Evolutionary conservation across 805 yeast genomes (phyloP), one percentile per base, ranked within the genome.

Genomic region (Candida suzukii): DNA sequence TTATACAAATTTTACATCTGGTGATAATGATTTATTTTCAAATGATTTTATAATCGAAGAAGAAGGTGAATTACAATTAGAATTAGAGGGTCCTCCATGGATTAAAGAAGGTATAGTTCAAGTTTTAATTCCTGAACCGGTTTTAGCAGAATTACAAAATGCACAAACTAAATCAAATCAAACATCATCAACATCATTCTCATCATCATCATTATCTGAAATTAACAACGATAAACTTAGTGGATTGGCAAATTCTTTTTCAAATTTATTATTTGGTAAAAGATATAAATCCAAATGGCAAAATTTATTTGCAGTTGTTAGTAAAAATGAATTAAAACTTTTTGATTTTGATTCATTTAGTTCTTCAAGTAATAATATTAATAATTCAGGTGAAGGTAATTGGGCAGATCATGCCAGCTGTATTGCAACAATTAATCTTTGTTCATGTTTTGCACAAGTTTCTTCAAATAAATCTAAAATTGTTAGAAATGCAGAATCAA

Each of bases 11-110:
- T 5, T 21, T 7, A 33, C 35, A 14, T 6, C 26, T 6, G 35
- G 35, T 33, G 35, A 33, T 21, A n/a, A n/a, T n/a, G 35, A 31
- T n/a, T 5, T 17, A 8, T 5, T n/a, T 8, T 33, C 18, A 3
- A n/a, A 7, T 21, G 36, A 33, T 13, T 21, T 21, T 14, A 22
- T 33, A 21, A 18, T 53, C 13, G 68, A 64, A 48, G 71, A 72
- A 47, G 70, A 70, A 26, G 71, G 69, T 43, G 88, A 82, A 57
- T 68, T 74, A 47, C 74, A 74, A 30, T 64, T 82, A 43, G 88
- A 80, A 52, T 64, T 78, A 36, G 71, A 71, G 40, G 91, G 91
- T 1, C 78, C 90, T 1, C 91, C 93, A 1, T 83, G 86, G 77
- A 70, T 80, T 42, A 80, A 83, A 54, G 91, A 83, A 60, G 91